Evolutionary conservation across 371 early-diverging fungal genomes (phyloP), one percentile per base, ranked within the genome.

Genomic region (Mucor saturninus): DNA sequence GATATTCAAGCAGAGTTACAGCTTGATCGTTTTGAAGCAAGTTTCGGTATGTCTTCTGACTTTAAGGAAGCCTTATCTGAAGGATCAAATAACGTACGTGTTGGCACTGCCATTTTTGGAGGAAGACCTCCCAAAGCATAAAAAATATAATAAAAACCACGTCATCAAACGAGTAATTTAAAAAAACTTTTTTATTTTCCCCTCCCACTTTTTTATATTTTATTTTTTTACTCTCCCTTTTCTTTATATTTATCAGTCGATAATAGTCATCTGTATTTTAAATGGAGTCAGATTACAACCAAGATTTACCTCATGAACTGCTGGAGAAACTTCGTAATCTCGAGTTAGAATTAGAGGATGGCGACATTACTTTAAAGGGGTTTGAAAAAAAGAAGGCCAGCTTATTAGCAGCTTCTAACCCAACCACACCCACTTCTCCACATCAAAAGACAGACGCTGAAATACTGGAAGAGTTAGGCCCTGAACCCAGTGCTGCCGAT

Each of bases 21-120:
- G 67, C 49, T 65, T 48, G 21, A 46, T 21, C 14, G 39, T 59
- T 31, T 76, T 97, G 54, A 95, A 93, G 71, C 83, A 94, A 95
- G 95, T 71, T 97, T 98, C 95, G 98, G 98, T 38, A 98, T 98
- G 98, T 95, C 95, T n/a, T 91, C 85, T 59, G 97, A 98, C 76
- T 97, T 89, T 81, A 83, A 85, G 63, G 79, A 84, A 38, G 97
- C 97, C 6, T 81, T 97, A 50, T 73, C 81, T 39, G 80, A 87
- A 7, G 98, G 97, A 26, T 89, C 95, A 9, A 94, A 95, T 46
- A 96, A 91, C 68, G 90, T 98, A 26, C 89, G 98, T 5, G 93
- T 97, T 14, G 98, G 98, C 6, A 89, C 90, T 62, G 89, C 83
- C 31, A 90, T 98, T 38, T 98, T 98, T 84, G 98, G 98, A 11